These are phyloP conservation scores for Leucocoprinus birnbaumii DNA, from an alignment of 768 basidiomycete genomes.

Conservation along the genomic window DNA sequence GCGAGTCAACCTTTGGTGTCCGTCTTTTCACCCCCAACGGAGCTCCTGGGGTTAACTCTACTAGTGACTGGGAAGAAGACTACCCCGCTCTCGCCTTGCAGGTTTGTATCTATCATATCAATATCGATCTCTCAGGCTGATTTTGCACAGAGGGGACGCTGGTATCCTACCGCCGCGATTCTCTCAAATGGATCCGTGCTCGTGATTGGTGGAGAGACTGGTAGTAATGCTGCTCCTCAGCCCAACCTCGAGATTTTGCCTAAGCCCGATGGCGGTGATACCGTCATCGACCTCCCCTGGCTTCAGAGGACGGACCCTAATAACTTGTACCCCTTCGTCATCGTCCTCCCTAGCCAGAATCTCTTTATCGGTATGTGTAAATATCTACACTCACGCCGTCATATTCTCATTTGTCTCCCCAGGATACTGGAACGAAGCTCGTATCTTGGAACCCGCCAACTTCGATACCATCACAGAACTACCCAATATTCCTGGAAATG, in stretches of 20 bases:
- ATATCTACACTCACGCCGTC: neutral
- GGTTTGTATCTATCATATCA: conserved; percentile 29
- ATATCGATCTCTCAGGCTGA: neutral
- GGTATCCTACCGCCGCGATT: conserved; percentile 71
- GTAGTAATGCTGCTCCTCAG: conserved; percentile 62
- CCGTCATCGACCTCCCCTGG: conserved; percentile 60
- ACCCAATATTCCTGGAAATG: conserved; percentile 75
- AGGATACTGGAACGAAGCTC: conserved; percentile 83
- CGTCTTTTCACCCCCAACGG: conserved; percentile 75
- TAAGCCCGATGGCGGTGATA: conserved; percentile 60
- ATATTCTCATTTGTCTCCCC: neutral
- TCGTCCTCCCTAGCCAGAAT: conserved; percentile 65
- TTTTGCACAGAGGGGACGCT: conserved; percentile 49
- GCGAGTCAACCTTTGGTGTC: conserved; percentile 68
- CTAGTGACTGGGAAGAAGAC: conserved; percentile 82
- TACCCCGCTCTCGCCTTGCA: conserved; percentile 53
- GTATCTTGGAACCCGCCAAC: conserved; percentile 64
- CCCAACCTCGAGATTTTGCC: conserved; percentile 75
- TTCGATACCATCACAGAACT: conserved; percentile 58
- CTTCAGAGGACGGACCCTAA: conserved; percentile 72
- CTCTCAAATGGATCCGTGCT: conserved; percentile 73
- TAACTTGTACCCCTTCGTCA: conserved; percentile 77
- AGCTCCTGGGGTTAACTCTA: conserved; percentile 62
- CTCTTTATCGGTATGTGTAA: conserved; percentile 64
- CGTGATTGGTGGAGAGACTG: conserved; percentile 72